These are phyloP conservation scores for Teunomyces panamensis DNA, from an alignment of 805 yeast species.

Conservation along the genomic window DNA sequence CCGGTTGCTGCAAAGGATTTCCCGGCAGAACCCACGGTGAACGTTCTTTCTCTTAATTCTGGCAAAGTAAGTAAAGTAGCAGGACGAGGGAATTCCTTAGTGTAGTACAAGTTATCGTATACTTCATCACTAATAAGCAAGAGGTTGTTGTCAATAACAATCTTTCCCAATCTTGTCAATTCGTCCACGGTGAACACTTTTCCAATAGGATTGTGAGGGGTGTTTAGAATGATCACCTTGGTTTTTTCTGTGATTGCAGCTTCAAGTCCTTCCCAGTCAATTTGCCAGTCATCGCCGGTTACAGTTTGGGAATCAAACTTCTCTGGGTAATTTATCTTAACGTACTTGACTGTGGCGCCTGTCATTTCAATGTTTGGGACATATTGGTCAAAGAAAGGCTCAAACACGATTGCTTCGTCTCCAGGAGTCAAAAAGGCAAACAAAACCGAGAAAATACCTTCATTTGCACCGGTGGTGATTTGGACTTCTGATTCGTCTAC, in stretches of 20 bases:
- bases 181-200: slow-evolving; percentile 81
- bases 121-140: slow-evolving; percentile 90
- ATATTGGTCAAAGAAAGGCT: slow-evolving; percentile 97
- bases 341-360: slow-evolving; percentile 89
- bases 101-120: slow-evolving; percentile 83
- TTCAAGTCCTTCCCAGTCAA: slow-evolving; percentile 77
- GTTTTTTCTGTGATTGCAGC: slow-evolving; percentile 71
- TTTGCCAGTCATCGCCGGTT: slow-evolving; percentile 81
- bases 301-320: slow-evolving; percentile 63
- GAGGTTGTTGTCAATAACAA: slow-evolving; percentile 83
- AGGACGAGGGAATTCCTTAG: slow-evolving; percentile 69
- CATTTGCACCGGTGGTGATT: slow-evolving; percentile 96
- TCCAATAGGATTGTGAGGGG: slow-evolving; percentile 97
- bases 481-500: slow-evolving; percentile 62
- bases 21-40: slow-evolving; percentile 96
- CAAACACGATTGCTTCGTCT: slow-evolving; percentile 94
- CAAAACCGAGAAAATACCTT: slow-evolving; percentile 83
- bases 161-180: slow-evolving; percentile 66
- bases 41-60: slow-evolving; percentile 72
- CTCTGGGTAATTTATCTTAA: slow-evolving; percentile 79
- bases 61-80: slow-evolving; percentile 67
- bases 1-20: slow-evolving; percentile 99
- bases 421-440: slow-evolving; percentile 83
- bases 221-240: slow-evolving; percentile 81
- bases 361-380: slow-evolving; percentile 90